Conservation (phyloP, 495 filamentous ascomycete genomes). For the Choiromyces venosus region DNA sequence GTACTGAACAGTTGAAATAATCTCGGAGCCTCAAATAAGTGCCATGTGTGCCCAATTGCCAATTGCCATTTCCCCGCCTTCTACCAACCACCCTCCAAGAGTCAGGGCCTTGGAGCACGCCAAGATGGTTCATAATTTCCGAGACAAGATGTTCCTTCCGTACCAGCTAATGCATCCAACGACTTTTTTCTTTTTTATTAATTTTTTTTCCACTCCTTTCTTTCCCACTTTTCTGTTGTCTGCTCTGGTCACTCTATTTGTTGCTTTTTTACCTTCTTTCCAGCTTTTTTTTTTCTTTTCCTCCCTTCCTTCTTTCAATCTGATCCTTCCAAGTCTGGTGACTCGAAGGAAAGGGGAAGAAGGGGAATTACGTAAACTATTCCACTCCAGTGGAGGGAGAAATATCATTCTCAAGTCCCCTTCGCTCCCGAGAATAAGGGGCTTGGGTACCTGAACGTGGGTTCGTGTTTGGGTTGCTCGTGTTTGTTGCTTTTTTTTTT, state of each 20-base stretch:
- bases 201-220: background rate
- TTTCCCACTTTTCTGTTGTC: background rate
- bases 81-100: background rate
- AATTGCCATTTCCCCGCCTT: background rate
- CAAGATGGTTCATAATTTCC: background rate
- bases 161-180: background rate
- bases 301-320: background rate
- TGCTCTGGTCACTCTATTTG: background rate
- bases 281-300: background rate
- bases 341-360: background rate
- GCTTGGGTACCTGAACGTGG: constrained; percentile 2
- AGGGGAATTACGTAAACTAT: constrained; percentile 2
- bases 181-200: background rate
- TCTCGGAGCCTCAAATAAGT: background rate
- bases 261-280: background rate
- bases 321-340: background rate
- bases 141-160: constrained; percentile 4
- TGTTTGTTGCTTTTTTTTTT: background rate
- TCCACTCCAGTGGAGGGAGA: background rate
- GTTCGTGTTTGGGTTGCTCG: background rate
- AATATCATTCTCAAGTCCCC: background rate
- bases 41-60: constrained; percentile 4
- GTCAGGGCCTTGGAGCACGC: background rate
- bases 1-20: background rate
- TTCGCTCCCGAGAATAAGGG: background rate